Evolutionary conservation across 169 alveolate genomes (phyloP), one percentile per base, ranked within the genome.

Genomic region (Eimeria maxima): DNA sequence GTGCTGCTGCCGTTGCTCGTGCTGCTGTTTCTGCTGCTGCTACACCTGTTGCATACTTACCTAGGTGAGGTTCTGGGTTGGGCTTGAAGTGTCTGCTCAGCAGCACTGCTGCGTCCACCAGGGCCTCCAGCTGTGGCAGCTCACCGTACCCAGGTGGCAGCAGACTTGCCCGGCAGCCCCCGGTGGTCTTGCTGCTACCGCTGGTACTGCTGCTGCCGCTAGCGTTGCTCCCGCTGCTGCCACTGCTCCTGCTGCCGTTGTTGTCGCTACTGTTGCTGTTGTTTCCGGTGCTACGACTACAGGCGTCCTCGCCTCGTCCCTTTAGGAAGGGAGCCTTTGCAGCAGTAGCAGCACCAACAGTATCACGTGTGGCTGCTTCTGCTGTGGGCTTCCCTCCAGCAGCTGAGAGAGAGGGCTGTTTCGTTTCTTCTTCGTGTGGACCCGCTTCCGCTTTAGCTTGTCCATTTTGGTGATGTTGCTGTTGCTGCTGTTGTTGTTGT

Each of bases 51-150:
- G 27, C 22, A 0, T 22, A 38, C 7, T 73, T 38, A 73, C 84
- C 84, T 73, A 50, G 6, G 42, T 73, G 84, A 24, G 84, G 20
- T 44, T 73, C 53, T 45, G 84, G 55, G 53, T 44, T 73, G 24
- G 84, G 53, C 84, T 73, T 73, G 45, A 73, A 73, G 84, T 73
- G 53, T 22, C 55, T 38, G 53, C 84, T 73, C 45, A 73, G 84
- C 84, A 73, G 84, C 84, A 73, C 84, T n/a, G 84, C 84, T 13
- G 84, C 84, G 55, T 73, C 84, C 84, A 73, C 84, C 18, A 73
- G 29, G 84, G 84, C 84, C 42, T 73, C 84, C 84, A 73, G 53
- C 45, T 73, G 84, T 16, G 84, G 84, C 84, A 73, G 22, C 84
- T 73, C 84, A 50, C 84, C 84, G 42, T 73, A 73, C 14, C 84